Evolutionary conservation across 371 early-diverging fungal species (phyloP), one percentile per base, ranked within the genome.

Genomic region (Mucor mucedo): DNA sequence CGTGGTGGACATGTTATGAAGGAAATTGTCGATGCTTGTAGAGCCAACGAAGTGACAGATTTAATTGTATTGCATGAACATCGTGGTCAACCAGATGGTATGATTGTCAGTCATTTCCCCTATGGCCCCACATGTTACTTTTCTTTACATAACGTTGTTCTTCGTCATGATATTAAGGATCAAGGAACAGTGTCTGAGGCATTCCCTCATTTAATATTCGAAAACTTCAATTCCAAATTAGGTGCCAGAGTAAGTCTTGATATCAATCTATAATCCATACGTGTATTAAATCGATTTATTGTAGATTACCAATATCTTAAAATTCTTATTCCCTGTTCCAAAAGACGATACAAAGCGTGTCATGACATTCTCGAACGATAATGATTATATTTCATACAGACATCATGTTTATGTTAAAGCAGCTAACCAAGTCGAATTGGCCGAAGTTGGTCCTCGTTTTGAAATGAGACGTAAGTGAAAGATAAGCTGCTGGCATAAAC

Each of bases 51-150:
- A 55, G 96, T 98, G 41, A 96, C 99, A 10, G 98, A 99, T 76
- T 76, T 99, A 52, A 87, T 99, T 66, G 94, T 99, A 59, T 69
- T 99, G 38, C 97, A 98, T 74, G 99, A 99, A 78, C 94, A 94
- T 71, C 91, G 98, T 72, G 99, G 99, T 30, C 91, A 96, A 78
- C 99, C 99, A 30, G 97, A 98, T 79, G 95, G 98, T 60, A 88
- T 99, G 87, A 90, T 97, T 44, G 78, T 99, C 21, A 92, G 90
- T 67, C 99, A 99, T 75, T 95, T 98, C 69, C 99, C 99, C 32
- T 95, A 97, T 78, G 99, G 99, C 13, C 98, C 99, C 6, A 99
- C 99, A 0, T 94, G 96, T 35, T 95, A 94, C 77, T 99, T 99
- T 71, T 93, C 97, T 30, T 82, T 99, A 63, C 95, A 95, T 83